Evolutionary conservation across 805 yeast species (phyloP).

Genomic region (Sugiyamaella qingdaonensis): DNA sequence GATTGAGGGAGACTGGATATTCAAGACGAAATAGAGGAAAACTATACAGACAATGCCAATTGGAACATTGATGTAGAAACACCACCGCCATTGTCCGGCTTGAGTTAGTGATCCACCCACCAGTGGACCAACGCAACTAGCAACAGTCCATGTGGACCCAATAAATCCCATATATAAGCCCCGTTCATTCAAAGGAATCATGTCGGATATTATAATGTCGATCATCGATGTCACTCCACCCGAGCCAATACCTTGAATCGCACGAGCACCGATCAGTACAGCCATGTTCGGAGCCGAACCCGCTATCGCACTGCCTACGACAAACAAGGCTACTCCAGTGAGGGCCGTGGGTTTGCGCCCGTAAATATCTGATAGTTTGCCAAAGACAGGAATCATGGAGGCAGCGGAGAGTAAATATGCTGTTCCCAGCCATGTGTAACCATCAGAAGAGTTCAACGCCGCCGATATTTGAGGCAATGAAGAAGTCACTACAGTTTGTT

Average conservation of each 20-base stretch:
- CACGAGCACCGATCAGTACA: conserved; percentile 69
- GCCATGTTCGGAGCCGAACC: conserved; percentile 42
- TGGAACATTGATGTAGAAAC: conserved; percentile 48
- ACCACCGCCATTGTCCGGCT: conserved; percentile 47
- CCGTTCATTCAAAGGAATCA: conserved; percentile 23
- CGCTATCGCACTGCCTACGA: conserved; percentile 54
- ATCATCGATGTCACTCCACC: conserved; percentile 56
- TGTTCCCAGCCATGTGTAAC: conserved; percentile 57
- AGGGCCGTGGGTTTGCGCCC: conserved; percentile 63
- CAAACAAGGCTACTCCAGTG: conserved; percentile 49
- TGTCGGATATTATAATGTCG: conserved; percentile 50
- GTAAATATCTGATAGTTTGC: conserved; percentile 51
- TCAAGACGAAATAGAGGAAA: conserved; percentile 22
- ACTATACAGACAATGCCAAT: conserved; percentile 30
- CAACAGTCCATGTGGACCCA: conserved; percentile 24
- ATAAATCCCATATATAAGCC: conserved; percentile 24
- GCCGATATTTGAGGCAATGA: conserved; percentile 40
- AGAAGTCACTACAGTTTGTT: conserved; percentile 52
- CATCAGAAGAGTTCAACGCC: conserved; percentile 44
- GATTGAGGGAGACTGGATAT: conserved; percentile 36
- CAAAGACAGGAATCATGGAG: conserved; percentile 59
- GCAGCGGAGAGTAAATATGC: conserved; percentile 54
- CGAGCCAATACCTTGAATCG: conserved; percentile 66
- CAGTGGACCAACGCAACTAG: conserved; percentile 48
- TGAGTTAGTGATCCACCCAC: conserved; percentile 48